These are phyloP conservation scores for Thermothelomyces thermophilus DNA, from an alignment of 2,329 filamentous ascomycete genomes.

Conservation along the genomic window DNA sequence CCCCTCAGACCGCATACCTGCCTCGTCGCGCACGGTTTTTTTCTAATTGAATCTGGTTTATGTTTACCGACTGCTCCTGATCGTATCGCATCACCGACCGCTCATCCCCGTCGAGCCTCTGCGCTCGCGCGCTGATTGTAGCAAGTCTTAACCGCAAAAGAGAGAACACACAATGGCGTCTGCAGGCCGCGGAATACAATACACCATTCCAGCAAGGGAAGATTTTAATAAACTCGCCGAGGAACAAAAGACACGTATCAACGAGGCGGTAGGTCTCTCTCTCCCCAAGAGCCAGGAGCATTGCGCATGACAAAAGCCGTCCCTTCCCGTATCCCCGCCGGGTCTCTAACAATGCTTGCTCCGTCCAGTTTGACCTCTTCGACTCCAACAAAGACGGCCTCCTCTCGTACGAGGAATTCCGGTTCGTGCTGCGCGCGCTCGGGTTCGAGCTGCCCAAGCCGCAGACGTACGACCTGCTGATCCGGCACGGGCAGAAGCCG, in stretches of 20 bases:
- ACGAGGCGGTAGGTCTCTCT: conserved; percentile 67
- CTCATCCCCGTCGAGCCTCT: neutral
- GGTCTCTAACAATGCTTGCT: conserved; percentile 6
- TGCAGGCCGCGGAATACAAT: conserved; percentile 23
- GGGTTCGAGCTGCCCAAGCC: conserved; percentile 86
- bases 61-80: neutral
- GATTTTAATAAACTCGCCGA: conserved; percentile 55
- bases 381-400: conserved; percentile 91
- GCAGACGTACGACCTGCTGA: conserved; percentile 75
- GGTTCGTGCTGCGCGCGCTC: conserved; percentile 90
- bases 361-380: conserved; percentile 76
- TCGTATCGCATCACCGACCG: neutral
- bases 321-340: neutral
- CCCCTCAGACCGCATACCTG: conserved; percentile 1
- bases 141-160: neutral
- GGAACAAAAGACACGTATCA: conserved; percentile 88
- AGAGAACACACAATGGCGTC: conserved; percentile 20
- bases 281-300: neutral
- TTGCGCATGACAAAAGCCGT: neutral
- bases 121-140: neutral
- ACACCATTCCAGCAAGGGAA: conserved; percentile 30
- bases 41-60: neutral
- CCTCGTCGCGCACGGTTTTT: conserved; percentile 4
- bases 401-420: conserved; percentile 97
- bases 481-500: conserved; percentile 70